A percentile compares a stretch with the other conserved stretches of the same genome.
These are phyloP conservation scores for Xerocomus minutiporus DNA, from an alignment of 1,284 basidiomycete genomes.

Conservation along the genomic window DNA sequence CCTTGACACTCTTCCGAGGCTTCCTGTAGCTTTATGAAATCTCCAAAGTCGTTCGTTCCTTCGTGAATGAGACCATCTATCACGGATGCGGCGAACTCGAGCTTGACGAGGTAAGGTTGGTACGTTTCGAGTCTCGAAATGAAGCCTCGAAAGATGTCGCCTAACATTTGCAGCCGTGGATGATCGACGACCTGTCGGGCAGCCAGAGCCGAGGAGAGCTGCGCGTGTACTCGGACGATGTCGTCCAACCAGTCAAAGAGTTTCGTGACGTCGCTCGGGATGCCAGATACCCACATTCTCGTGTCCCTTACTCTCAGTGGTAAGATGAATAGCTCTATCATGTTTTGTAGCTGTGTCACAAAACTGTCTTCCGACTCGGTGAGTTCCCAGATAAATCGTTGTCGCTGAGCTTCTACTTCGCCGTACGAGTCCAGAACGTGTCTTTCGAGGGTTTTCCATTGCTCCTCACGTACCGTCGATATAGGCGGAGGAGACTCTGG, in stretches of 20 bases:
- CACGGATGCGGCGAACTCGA: constrained; percentile 55
- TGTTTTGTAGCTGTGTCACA: constrained; percentile 57
- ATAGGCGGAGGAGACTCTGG: constrained; percentile 11
- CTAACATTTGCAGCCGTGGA: constrained; percentile 48
- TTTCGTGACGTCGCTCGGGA: constrained; percentile 62
- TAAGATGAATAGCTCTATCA: constrained; percentile 65
- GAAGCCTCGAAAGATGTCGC: constrained; percentile 55
- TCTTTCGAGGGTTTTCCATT: constrained; percentile 24
- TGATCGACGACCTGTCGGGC: constrained; percentile 41
- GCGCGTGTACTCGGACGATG: constrained; percentile 70
- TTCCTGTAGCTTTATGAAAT: constrained; percentile 78
- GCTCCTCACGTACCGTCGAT: constrained; percentile 10
- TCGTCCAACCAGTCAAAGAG: constrained; percentile 85
- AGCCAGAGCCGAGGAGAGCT: constrained; percentile 53
- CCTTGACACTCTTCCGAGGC: constrained; percentile 47
- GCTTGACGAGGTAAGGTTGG: constrained; percentile 76
- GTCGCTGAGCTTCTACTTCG: constrained; percentile 52
- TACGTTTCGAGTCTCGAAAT: constrained; percentile 72
- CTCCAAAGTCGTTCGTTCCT: constrained; percentile 66
- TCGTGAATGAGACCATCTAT: constrained; percentile 57
- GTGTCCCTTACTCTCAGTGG: constrained; percentile 70
- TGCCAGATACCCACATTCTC: constrained; percentile 71
- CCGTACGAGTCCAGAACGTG: constrained; percentile 36
- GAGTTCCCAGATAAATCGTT: constrained; percentile 67
- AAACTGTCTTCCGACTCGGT: constrained; percentile 66